phyloP scores from a whole-genome alignment of 2,329 filamentous ascomycete species.

The Pestalotiopsis sp. region DNA sequence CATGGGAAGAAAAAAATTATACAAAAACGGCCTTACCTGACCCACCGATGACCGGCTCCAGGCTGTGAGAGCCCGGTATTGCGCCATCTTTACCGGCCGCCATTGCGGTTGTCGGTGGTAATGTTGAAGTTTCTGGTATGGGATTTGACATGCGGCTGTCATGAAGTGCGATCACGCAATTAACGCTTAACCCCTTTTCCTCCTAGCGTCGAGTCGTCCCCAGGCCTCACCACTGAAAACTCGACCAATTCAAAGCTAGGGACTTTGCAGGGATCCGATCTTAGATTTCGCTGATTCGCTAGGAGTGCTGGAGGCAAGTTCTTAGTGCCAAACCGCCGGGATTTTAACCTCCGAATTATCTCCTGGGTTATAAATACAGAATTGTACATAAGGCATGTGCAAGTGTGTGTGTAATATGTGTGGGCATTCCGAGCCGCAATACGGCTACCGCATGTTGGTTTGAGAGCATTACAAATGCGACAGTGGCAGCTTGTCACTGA shows the following conservation, averaged over 20 bases:
- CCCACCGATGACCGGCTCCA: constrained; percentile 13
- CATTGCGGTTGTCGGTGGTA: constrained; percentile 7
- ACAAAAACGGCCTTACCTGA: constrained; percentile 24
- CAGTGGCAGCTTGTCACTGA: too few species aligned
- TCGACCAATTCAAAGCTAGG: neutral
- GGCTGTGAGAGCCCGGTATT: constrained; percentile 10
- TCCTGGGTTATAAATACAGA: neutral
- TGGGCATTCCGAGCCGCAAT: too few species aligned
- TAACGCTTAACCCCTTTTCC: constrained; percentile 17
- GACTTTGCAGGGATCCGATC: neutral
- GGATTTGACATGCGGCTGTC: constrained; percentile 10
- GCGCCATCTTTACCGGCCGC: constrained; percentile 17
- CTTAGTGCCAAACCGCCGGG: neutral
- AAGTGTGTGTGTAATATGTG: too few species aligned
- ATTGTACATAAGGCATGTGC: neutral
- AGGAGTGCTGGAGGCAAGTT: neutral
- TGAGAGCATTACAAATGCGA: too few species aligned
- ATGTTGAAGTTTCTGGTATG: constrained; percentile 23
- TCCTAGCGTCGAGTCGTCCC: constrained; percentile 15
- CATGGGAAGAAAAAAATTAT: neutral
- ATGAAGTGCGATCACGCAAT: constrained; percentile 27
- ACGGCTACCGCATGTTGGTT: too few species aligned
- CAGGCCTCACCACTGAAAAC: constrained; percentile 19
- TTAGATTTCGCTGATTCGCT: neutral
- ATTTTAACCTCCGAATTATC: neutral